A percentile compares a stretch with the other conserved stretches of the same genome.
phyloP scores from a whole-genome alignment of 2,329 filamentous ascomycete species.

The Neofusicoccum umdonicola region DNA sequence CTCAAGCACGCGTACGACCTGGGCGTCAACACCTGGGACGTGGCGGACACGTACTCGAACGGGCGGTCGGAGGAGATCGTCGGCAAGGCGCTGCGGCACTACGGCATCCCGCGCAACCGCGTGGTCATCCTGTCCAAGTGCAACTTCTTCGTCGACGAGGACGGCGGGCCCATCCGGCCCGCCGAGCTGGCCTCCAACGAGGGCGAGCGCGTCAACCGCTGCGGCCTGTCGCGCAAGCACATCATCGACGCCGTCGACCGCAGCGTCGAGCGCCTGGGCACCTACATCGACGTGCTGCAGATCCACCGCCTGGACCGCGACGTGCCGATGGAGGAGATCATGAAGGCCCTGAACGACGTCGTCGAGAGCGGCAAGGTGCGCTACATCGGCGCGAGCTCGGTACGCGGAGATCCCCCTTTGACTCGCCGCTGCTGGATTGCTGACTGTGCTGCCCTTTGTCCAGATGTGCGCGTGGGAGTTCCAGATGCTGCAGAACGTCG shows the following conservation, averaged over 20 bases:
- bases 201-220: slow-evolving; percentile 32
- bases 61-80: slow-evolving; percentile 31
- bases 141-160: slow-evolving; percentile 16
- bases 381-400: slow-evolving; percentile 39
- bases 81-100: slow-evolving; percentile 27
- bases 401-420: slow-evolving; percentile 18
- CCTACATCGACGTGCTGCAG: slow-evolving; percentile 63
- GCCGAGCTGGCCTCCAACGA: slow-evolving; percentile 31
- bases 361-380: slow-evolving; percentile 25
- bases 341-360: slow-evolving; percentile 61
- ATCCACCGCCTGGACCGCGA: slow-evolving; percentile 59
- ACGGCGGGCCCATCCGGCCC: slow-evolving; percentile 25
- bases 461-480: slow-evolving; percentile 49
- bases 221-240: slow-evolving; percentile 38
- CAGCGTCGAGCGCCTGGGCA: slow-evolving; percentile 46
- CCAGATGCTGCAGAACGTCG: slow-evolving; percentile 44
- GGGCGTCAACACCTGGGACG: too few relatives aligned
- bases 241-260: slow-evolving; percentile 42
- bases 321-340: slow-evolving; percentile 58
- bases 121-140: slow-evolving; percentile 33
- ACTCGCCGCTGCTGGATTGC: too few relatives aligned
- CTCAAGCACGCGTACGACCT: too few relatives aligned
- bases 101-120: slow-evolving; percentile 28
- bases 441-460: too few relatives aligned
- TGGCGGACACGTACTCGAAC: slow-evolving; percentile 24